These are phyloP conservation scores for Petunia hybrid DNA, from an alignment of 305 asterid genomes.

Conservation along the genomic window DNA sequence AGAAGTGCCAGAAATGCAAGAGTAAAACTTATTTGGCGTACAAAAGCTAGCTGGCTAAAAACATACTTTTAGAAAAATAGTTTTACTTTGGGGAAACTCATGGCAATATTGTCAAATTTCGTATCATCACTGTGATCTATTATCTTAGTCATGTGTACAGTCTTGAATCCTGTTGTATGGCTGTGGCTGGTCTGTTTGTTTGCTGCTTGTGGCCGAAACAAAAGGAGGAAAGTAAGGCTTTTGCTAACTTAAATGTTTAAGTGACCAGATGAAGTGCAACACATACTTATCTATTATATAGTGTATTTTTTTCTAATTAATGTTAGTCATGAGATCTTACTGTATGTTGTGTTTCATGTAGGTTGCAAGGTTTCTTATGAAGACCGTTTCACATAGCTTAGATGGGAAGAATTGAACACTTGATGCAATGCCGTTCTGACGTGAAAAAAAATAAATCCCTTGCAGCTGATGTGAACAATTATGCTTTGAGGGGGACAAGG, in stretches of 20 bases:
- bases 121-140: background rate
- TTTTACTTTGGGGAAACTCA: background rate
- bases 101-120: background rate
- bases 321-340: background rate
- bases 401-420: conserved; percentile 74
- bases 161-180: background rate
- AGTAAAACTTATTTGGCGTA: background rate
- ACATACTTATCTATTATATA: too few species aligned
- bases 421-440: conserved; percentile 66
- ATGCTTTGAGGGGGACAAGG: too few species aligned
- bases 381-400: conserved; percentile 87
- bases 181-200: background rate
- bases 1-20: background rate
- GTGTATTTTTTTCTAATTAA: too few species aligned
- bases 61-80: background rate
- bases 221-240: too few species aligned
- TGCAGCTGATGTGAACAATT: background rate
- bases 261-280: too few species aligned
- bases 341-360: conserved; percentile 42
- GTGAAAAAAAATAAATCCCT: conserved; percentile 66
- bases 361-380: conserved; percentile 98
- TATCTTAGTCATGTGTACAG: background rate
- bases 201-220: too few species aligned
- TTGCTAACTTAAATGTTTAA: too few species aligned
- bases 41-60: background rate